Conservation (phyloP, 306 rosid species). For the Fragaria iinumae region DNA sequence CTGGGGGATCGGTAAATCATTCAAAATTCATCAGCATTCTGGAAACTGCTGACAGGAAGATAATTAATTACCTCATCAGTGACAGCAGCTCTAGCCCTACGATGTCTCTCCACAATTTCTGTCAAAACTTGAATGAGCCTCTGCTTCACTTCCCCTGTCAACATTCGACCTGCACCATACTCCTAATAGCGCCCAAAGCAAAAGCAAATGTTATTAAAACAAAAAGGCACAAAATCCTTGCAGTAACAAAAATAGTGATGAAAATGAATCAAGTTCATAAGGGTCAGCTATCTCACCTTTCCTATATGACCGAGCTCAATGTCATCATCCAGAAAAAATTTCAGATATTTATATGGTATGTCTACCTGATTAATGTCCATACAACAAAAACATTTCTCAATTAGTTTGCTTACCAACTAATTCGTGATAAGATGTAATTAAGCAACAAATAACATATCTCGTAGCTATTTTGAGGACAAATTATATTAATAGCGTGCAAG, state of each 20-base stretch:
- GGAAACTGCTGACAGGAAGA: neutral
- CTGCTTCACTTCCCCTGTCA: constrained; percentile 93
- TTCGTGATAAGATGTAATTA: neutral
- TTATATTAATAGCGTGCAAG: neutral
- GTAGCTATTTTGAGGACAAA: neutral
- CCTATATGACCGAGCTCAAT: constrained; percentile 65
- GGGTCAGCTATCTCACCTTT: constrained; percentile 42
- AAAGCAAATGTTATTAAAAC: constrained; percentile 11
- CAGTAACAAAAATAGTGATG: constrained; percentile 10
- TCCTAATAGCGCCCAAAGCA: constrained; percentile 43
- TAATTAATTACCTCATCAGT: constrained; percentile 67
- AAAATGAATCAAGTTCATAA: neutral
- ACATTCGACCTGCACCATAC: constrained; percentile 85
- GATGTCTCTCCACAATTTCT: constrained; percentile 80
- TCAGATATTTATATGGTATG: constrained; percentile 80
- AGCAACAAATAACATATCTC: neutral
- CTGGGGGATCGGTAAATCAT: neutral
- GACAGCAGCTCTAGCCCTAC: constrained; percentile 82
- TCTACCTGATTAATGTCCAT: constrained; percentile 62
- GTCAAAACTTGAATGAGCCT: constrained; percentile 66
- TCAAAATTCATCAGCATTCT: neutral
- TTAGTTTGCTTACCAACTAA: neutral
- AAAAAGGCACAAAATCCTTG: neutral
- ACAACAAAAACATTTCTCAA: neutral
- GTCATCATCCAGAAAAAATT: constrained; percentile 84